phyloP scores from a whole-genome alignment of 371 early-diverging fungal species.

The Globomyces sp. region DNA sequence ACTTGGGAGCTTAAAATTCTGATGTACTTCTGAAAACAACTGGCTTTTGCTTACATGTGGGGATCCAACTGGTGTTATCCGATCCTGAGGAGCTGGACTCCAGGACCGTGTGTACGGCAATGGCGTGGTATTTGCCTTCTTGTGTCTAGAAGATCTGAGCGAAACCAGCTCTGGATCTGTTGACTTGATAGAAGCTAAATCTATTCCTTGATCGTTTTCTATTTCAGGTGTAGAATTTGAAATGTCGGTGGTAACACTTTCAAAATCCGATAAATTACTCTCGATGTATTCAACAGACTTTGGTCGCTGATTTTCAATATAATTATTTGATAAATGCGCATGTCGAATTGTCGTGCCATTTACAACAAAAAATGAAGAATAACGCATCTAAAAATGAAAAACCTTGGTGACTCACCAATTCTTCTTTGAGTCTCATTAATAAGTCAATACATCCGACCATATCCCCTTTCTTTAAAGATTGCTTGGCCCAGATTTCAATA shows the following conservation, averaged over 20 bases:
- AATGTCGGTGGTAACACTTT: background rate
- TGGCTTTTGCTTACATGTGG: slow-evolving; percentile 3
- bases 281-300: background rate
- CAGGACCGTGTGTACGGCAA: background rate
- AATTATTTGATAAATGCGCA: slow-evolving; percentile 9
- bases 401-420: slow-evolving; percentile 29
- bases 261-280: background rate
- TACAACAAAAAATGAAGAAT: slow-evolving; percentile 20
- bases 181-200: background rate
- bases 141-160: slow-evolving; percentile 9
- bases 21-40: background rate
- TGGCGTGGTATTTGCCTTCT: slow-evolving; percentile 15
- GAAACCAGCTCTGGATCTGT: slow-evolving; percentile 8
- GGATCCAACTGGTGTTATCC: background rate
- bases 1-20: slow-evolving; percentile 7
- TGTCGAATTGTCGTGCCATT: slow-evolving; percentile 9
- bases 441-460: slow-evolving; percentile 68
- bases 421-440: slow-evolving; percentile 57
- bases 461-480: slow-evolving; percentile 15
- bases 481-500: slow-evolving; percentile 47
- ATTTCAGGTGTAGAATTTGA: slow-evolving; percentile 9
- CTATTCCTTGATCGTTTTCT: slow-evolving; percentile 8
- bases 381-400: background rate
- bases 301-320: slow-evolving; percentile 4
- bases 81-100: background rate